Conservation (phyloP, 2,329 filamentous ascomycete genomes). For the Arthroderma sp. region DNA sequence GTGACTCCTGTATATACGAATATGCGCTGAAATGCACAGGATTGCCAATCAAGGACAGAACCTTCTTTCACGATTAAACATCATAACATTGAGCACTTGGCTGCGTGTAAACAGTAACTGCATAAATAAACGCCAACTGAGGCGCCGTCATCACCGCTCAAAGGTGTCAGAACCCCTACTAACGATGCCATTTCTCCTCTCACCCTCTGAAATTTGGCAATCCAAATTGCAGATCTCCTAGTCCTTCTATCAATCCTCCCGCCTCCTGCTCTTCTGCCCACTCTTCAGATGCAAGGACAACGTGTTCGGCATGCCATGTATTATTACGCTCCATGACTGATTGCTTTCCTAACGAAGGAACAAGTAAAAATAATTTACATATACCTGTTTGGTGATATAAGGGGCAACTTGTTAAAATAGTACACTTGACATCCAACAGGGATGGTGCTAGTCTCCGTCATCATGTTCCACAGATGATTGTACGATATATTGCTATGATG, state of each 20-base stretch:
- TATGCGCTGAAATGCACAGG: no score
- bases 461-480: no score
- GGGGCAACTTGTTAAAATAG: no score
- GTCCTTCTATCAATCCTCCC: slow-evolving; percentile 45
- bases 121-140: not conserved
- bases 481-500: no score
- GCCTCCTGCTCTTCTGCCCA: slow-evolving; percentile 57
- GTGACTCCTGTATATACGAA: no score
- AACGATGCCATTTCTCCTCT: slow-evolving; percentile 59
- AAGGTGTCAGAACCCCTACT: slow-evolving; percentile 45
- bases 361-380: slow-evolving; percentile 55
- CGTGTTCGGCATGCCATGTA: slow-evolving; percentile 68
- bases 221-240: slow-evolving; percentile 61
- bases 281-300: slow-evolving; percentile 49
- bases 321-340: slow-evolving; percentile 66
- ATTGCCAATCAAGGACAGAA: no score
- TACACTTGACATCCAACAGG: no score
- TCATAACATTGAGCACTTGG: no score
- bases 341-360: slow-evolving; percentile 59
- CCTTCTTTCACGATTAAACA: no score
- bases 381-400: slow-evolving; percentile 51
- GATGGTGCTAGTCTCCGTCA: no score
- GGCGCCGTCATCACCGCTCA: not conserved
- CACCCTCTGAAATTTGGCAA: slow-evolving; percentile 69
- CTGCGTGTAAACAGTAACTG: not conserved